Evolutionary conservation across 139 green algal genomes (phyloP).

Genomic region (Chlamydomonas asymmetrica): DNA sequence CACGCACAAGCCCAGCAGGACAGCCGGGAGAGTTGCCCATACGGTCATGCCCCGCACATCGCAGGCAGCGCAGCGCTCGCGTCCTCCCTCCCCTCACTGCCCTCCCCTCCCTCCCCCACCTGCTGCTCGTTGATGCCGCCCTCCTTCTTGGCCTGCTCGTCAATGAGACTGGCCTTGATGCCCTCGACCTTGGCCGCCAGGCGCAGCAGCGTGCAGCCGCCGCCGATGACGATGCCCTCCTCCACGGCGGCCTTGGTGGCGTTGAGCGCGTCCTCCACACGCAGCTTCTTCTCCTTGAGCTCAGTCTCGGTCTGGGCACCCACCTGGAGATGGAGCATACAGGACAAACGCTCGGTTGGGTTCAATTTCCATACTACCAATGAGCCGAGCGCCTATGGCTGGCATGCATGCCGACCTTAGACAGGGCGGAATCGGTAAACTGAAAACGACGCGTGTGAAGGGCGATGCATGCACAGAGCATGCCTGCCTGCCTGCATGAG

Average conservation of each 20-base stretch:
- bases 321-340: slow-evolving; percentile 80
- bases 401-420: too few relatives aligned
- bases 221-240: slow-evolving; percentile 98
- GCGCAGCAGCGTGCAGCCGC: slow-evolving; percentile 96
- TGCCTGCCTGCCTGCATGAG: too few relatives aligned
- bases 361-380: too few relatives aligned
- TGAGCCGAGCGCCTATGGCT: too few relatives aligned
- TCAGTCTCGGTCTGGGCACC: slow-evolving; percentile 99
- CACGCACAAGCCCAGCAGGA: too few relatives aligned
- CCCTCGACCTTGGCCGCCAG: slow-evolving; percentile 82
- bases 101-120: background rate
- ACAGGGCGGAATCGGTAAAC: too few relatives aligned
- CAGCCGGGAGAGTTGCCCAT: too few relatives aligned
- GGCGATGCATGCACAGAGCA: too few relatives aligned
- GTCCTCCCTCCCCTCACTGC: background rate
- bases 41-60: too few relatives aligned
- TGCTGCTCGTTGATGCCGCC: background rate
- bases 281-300: slow-evolving; percentile 99
- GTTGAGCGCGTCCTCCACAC: slow-evolving; percentile 99
- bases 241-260: slow-evolving; percentile 99
- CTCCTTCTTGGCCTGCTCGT: slow-evolving; percentile 79
- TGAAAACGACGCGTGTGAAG: too few relatives aligned
- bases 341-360: too few relatives aligned
- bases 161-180: slow-evolving; percentile 80
- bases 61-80: background rate